Base-by-base conservation (phyloP, 345 rosid species). In the Streptanthus diversifolius region DNA sequence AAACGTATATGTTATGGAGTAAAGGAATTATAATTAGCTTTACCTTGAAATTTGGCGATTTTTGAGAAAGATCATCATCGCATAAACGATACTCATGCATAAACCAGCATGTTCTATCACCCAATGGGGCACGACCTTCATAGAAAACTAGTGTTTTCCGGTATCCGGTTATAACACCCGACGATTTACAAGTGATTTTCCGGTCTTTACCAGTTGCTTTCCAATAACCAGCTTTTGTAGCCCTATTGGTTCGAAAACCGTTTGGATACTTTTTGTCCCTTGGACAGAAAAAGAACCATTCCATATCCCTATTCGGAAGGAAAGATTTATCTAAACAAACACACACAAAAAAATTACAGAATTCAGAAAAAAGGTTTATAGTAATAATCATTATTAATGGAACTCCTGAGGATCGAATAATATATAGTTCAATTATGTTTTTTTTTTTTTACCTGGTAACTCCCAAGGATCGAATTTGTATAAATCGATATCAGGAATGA, bases 401-500 rank as follows among this genome's bases (percentile, higher is more conserved):
- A 25, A 25, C 27, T 25, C 27, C 3, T 4, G 27, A 25, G 27
- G 27, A 25, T 3, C 3, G 3, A 25, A 15, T 41, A 8, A 13
- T 72, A 52, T n/a, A 25, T 53, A 36, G 17, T 17, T n/a, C 18
- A 35, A 48, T 35, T 24, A 6, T 11, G 3, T 41, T 27, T 54
- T 6, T 18, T 41, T 3, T 5, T 13, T 4, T 14, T 5, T 51
- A 89, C 96, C 97, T 83, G 97, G 98, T 51, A 91, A 78, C 60
- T 93, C 97, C 97, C 97, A 93, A 7, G 96, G 96, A 80, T 93
- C 97, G 59, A 88, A 89, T 81, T 87, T 90, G 88, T 89, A 93
- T 74, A 93, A 78, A 67, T 93, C 90, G 30, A 93, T 67, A 13
- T 83, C 90, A 3, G 95, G 98, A 70, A 91, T 85, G 36, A 93